These are phyloP conservation scores for Fomitopsis pulvina DNA, from an alignment of 768 basidiomycete genomes.

Conservation along the genomic window DNA sequence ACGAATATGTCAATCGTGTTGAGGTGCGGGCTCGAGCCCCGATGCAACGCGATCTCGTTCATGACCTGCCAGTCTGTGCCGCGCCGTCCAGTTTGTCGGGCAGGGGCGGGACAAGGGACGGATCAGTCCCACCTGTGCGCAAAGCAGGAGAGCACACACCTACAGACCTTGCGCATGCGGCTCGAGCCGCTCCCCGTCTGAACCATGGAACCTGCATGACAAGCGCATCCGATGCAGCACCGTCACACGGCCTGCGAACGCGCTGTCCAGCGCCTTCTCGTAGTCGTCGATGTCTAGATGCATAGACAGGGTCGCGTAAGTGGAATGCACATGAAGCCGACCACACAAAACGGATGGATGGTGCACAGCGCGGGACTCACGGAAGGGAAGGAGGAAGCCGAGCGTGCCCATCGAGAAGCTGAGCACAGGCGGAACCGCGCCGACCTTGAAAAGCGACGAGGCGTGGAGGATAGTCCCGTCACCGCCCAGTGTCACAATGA, in stretches of 20 bases:
- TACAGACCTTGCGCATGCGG: slow-evolving; percentile 52
- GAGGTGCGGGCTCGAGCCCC: slow-evolving; percentile 85
- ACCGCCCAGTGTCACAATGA: slow-evolving; percentile 88
- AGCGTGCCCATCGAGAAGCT: slow-evolving; percentile 92
- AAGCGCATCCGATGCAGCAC: slow-evolving; percentile 88
- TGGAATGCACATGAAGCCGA: no score
- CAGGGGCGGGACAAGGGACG: not conserved
- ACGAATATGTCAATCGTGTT: slow-evolving; percentile 93
- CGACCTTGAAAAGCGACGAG: slow-evolving; percentile 82
- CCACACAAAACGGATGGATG: not conserved
- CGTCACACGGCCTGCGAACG: slow-evolving; percentile 73
- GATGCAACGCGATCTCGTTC: slow-evolving; percentile 93
- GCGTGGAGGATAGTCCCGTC: slow-evolving; percentile 95
- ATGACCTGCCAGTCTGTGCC: slow-evolving; percentile 88
- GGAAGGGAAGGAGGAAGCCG: slow-evolving; percentile 90
- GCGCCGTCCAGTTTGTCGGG: not conserved
- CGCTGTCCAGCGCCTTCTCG: slow-evolving; percentile 69
- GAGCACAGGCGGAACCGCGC: slow-evolving; percentile 87
- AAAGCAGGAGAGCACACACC: not conserved
- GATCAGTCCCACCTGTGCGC: not conserved
- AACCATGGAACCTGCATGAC: slow-evolving; percentile 70
- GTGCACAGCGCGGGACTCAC: slow-evolving; percentile 41
- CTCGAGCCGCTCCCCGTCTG: slow-evolving; percentile 48
- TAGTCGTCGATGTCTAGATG: slow-evolving; percentile 81
- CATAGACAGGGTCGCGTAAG: not conserved